phyloP scores from a whole-genome alignment of 2,329 filamentous ascomycete species.

The Aspergillus sojae region DNA sequence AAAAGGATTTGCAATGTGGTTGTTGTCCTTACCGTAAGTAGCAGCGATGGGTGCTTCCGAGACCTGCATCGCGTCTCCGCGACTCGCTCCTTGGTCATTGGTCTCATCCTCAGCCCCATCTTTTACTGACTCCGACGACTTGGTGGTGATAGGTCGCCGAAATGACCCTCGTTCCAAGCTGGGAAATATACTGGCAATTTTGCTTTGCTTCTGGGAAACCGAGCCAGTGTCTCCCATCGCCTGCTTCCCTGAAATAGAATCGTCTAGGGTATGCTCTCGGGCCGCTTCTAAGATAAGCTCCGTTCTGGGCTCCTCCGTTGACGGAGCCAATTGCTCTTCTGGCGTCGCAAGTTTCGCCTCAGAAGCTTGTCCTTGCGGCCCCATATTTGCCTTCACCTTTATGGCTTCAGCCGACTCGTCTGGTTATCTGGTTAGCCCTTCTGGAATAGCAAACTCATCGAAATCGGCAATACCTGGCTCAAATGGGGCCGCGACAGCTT shows the following conservation, averaged over 20 bases:
- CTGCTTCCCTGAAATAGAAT: conserved; percentile 14
- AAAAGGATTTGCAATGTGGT: conserved; percentile 40
- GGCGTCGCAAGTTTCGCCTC: conserved; percentile 2
- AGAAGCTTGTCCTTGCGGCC: conserved; percentile 18
- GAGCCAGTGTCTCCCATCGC: conserved; percentile 18
- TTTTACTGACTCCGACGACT: conserved; percentile 33
- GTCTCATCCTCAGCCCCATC: conserved; percentile 46
- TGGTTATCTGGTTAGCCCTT: conserved; percentile 23
- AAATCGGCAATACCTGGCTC: conserved; percentile 32
- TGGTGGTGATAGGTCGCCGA: conserved; percentile 27
- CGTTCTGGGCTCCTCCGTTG: neutral
- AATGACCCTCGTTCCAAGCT: conserved; percentile 37
- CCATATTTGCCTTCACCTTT: conserved; percentile 32
- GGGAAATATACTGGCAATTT: conserved; percentile 39
- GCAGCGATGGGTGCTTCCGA: conserved; percentile 46
- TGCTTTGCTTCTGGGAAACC: conserved; percentile 25
- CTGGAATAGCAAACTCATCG: conserved; percentile 29
- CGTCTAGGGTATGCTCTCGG: conserved; percentile 12
- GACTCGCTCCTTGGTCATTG: conserved; percentile 34
- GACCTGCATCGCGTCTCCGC: conserved; percentile 50
- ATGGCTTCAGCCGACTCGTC: conserved; percentile 9
- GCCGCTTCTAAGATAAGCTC: neutral
- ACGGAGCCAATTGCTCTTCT: conserved; percentile 1
- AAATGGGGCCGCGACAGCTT: conserved; percentile 25
- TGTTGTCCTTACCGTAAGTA: conserved; percentile 44